A percentile compares a stretch with the other conserved stretches of the same genome.
phyloP scores from a whole-genome alignment of 2,329 filamentous ascomycete genomes.

The Alternaria infectoria region DNA sequence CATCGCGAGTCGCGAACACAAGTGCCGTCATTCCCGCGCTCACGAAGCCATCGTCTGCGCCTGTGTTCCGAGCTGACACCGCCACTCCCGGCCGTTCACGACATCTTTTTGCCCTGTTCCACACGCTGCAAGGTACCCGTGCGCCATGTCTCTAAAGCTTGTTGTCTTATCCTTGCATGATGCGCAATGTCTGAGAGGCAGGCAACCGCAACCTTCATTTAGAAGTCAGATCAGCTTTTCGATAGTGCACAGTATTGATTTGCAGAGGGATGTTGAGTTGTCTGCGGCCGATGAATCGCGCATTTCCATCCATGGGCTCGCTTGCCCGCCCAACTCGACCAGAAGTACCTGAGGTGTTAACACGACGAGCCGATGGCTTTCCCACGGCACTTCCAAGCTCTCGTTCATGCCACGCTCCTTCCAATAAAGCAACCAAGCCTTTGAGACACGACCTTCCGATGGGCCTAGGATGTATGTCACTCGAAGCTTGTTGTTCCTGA shows the following conservation, averaged over 20 bases:
- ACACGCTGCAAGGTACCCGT: slow-evolving; percentile 10
- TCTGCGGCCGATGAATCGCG: background rate
- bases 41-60: background rate
- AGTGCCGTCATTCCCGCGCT: background rate
- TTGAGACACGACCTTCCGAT: slow-evolving; percentile 13
- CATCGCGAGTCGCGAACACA: background rate
- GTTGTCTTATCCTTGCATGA: background rate
- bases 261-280: background rate
- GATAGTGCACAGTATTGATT: background rate
- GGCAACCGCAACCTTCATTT: background rate
- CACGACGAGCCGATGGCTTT: background rate
- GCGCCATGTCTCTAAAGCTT: slow-evolving; percentile 1
- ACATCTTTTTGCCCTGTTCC: background rate
- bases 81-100: slow-evolving; percentile 1
- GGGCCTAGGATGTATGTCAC: slow-evolving; percentile 4
- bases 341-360: background rate
- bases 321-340: background rate
- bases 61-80: slow-evolving; percentile 5
- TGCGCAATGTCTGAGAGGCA: background rate
- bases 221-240: background rate
- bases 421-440: slow-evolving; percentile 16
- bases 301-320: background rate
- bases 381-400: background rate
- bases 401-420: slow-evolving; percentile 2
- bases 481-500: slow-evolving; percentile 25